Evolutionary conservation across 768 basidiomycete species (phyloP).

Genomic region (Lactifluus piperatus): DNA sequence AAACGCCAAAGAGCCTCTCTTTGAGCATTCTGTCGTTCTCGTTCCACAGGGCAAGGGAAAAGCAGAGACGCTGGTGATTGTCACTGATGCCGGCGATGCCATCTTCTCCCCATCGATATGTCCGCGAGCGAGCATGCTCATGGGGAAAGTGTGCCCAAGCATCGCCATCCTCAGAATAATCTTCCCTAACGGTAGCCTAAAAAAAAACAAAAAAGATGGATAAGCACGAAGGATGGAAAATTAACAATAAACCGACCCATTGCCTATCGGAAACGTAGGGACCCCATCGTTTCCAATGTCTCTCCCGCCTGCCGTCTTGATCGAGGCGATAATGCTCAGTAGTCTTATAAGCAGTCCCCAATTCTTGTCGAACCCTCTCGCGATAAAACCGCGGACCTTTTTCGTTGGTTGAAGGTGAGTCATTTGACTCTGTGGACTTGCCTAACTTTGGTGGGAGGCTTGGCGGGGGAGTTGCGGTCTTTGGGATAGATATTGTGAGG

Average conservation of each 20-base stretch:
- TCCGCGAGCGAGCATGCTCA: constrained; percentile 84
- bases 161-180: constrained; percentile 94
- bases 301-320: constrained; percentile 69
- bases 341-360: constrained; percentile 69
- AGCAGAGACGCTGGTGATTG: constrained; percentile 91
- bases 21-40: constrained; percentile 90
- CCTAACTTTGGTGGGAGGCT: constrained; percentile 9
- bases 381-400: constrained; percentile 38
- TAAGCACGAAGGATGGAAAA: constrained; percentile 5
- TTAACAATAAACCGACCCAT: constrained; percentile 56
- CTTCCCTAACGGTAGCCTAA: constrained; percentile 96
- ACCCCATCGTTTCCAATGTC: constrained; percentile 98
- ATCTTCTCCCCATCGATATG: constrained; percentile 99
- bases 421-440: background rate
- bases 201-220: constrained; percentile 7
- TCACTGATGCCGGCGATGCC: constrained; percentile 96
- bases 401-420: constrained; percentile 13
- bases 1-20: constrained; percentile 93
- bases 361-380: constrained; percentile 50
- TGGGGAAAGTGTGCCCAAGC: constrained; percentile 96
- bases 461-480: constrained; percentile 34
- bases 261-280: constrained; percentile 96
- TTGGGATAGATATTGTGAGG: constrained; percentile 69
- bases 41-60: constrained; percentile 91
- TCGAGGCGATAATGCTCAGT: constrained; percentile 79